phyloP scores from a whole-genome alignment of 805 yeast genomes.

The Ogataea neopini region DNA sequence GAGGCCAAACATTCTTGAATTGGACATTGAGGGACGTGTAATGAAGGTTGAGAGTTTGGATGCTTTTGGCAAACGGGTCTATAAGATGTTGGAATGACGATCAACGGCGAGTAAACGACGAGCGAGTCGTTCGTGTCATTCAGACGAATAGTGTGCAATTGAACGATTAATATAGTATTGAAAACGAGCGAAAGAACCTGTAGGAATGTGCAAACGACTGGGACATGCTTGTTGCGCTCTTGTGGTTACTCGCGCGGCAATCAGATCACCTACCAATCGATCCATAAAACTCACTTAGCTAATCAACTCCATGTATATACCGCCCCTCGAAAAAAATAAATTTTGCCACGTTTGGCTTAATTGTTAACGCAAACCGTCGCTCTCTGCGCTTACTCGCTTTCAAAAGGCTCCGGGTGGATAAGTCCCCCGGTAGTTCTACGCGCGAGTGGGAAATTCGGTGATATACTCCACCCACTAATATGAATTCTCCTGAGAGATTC shows the following conservation, averaged over 20 bases:
- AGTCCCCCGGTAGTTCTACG: background rate
- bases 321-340: constrained; percentile 4
- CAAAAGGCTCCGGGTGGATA: constrained; percentile 26
- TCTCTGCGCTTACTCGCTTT: constrained; percentile 39
- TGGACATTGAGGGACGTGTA: background rate
- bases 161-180: too few species aligned
- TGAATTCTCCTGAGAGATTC: constrained; percentile 38
- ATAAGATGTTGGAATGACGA: constrained; percentile 25
- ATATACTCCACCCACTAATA: constrained; percentile 29
- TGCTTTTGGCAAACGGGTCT: constrained; percentile 29
- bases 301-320: constrained; percentile 1
- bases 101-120: too few species aligned
- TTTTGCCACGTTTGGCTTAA: constrained; percentile 20
- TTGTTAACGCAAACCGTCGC: constrained; percentile 24
- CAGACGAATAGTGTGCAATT: too few species aligned
- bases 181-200: too few species aligned
- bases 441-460: constrained; percentile 47
- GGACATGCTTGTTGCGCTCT: background rate
- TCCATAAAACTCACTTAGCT: too few species aligned
- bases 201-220: background rate
- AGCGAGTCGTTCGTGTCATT: too few species aligned
- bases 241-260: too few species aligned
- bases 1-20: background rate
- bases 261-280: too few species aligned
- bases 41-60: constrained; percentile 13